Conservation (phyloP, 768 basidiomycete species). For the Xerocomellus chrysenteron region DNA sequence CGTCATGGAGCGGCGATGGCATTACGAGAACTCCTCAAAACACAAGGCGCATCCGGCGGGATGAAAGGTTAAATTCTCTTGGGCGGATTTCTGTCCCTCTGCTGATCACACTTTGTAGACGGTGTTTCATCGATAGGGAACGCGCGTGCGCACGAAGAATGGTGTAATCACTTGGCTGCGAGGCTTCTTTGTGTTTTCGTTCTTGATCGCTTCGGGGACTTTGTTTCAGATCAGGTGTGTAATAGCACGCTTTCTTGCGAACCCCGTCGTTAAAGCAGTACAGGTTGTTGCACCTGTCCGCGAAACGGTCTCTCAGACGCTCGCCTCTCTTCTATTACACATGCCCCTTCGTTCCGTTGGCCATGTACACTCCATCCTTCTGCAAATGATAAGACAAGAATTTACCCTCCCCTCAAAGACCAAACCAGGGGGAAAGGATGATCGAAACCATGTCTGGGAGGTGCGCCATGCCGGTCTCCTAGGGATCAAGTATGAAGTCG, state of each 20-base stretch:
- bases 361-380: conserved; percentile 78
- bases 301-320: conserved; percentile 92
- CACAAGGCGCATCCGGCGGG: conserved; percentile 80
- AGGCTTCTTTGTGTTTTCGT: conserved; percentile 88
- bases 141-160: conserved; percentile 67
- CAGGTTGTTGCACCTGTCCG: conserved; percentile 93
- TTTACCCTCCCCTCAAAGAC: conserved; percentile 49
- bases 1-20: conserved; percentile 94
- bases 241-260: neutral
- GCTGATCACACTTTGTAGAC: conserved; percentile 39
- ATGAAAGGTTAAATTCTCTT: conserved; percentile 57
- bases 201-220: conserved; percentile 97
- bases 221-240: conserved; percentile 83
- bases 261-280: neutral
- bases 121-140: conserved; percentile 56
- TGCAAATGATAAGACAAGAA: conserved; percentile 93
- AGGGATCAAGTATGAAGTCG: conserved; percentile 97
- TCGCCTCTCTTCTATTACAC: conserved; percentile 84
- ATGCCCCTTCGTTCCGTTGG: conserved; percentile 80
- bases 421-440: conserved; percentile 34
- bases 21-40: conserved; percentile 80
- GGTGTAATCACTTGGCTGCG: conserved; percentile 87
- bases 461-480: conserved; percentile 96
- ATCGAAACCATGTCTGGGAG: conserved; percentile 81
- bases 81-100: neutral